Base-by-base conservation (phyloP, 768 basidiomycete genomes). In the Ramaria sp. region DNA sequence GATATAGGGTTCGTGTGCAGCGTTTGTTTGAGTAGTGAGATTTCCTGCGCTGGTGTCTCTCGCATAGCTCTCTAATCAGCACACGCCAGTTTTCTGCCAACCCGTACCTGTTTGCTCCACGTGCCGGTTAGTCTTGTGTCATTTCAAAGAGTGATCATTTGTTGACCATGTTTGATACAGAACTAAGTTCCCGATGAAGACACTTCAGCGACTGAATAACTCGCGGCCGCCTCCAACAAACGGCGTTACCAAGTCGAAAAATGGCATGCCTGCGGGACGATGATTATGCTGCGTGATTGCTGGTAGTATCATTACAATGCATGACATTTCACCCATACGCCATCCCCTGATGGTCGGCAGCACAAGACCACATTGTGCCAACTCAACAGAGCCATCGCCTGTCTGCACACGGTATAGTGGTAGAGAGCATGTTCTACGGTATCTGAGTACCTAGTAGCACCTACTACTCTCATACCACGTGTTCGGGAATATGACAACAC, bases 1-100 rank as follows among this genome's bases (percentile, higher is more conserved):
- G 95, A 98, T 67, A 81, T 98, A 53, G 96, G 93, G 54, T 99
- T 93, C 63, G 93, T 99, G 20, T 99, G 96, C 68, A 95, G 92
- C n/a, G 93, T 99, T 33, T 99, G 96, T 68, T 72, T 99, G 31
- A 95, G 92, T 27, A 98, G 94, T 96, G 63, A 57, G 90, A 77
- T 1, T 10, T 37, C 13, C 13, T 37, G 9, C 13, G 9, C 13
- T 37, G 34, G 3, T 37, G 34, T 13, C 27, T 27, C 27, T 42
- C 20, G 3, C 45, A 34, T 30, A 41, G 24, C 41, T 12, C 41
- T 12, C 41, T 22, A 33, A 59, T 22, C 57, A 27, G 27, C 27
- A 27, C 27, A 27, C 33, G 30, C 34, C 63, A 96, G 94, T 96
- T 64, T 96, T 95, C 69, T 96, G 94, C 65, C 82, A 89, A 63